These are phyloP conservation scores for Aureobasidium musti DNA, from an alignment of 2,329 filamentous ascomycete species.

Conservation along the genomic window DNA sequence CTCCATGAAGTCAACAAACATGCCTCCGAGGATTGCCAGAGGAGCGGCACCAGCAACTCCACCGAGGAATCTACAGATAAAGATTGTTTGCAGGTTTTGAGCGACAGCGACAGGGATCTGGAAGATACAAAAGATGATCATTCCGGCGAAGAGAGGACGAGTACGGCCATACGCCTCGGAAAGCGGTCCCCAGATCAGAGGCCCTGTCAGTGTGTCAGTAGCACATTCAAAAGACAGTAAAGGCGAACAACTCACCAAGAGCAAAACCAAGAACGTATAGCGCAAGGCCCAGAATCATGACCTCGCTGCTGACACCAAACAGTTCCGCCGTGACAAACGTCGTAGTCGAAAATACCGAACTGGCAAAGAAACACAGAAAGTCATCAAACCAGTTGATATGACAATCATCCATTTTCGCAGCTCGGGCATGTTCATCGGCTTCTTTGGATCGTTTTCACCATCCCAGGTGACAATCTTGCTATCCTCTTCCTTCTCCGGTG, in stretches of 20 bases:
- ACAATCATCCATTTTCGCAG: conserved; percentile 36
- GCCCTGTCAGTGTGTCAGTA: not conserved
- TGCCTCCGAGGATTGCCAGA: conserved; percentile 52
- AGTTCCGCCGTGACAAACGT: conserved; percentile 45
- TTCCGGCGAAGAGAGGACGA: conserved; percentile 53
- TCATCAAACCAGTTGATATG: conserved; percentile 35
- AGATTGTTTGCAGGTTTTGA: conserved; percentile 55
- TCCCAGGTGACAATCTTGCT: conserved; percentile 35
- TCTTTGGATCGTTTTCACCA: conserved; percentile 33
- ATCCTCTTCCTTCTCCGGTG: conserved; percentile 20
- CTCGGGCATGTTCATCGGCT: conserved; percentile 34
- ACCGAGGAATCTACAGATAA: conserved; percentile 56
- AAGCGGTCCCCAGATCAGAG: conserved; percentile 54
- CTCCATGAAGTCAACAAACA: conserved; percentile 54
- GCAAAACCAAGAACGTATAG: conserved; percentile 48
- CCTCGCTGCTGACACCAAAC: conserved; percentile 48
- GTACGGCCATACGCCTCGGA: conserved; percentile 59
- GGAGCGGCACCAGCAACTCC: conserved; percentile 55
- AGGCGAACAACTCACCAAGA: not conserved
- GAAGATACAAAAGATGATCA: conserved; percentile 54
- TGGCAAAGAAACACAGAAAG: conserved; percentile 34
- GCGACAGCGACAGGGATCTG: conserved; percentile 57
- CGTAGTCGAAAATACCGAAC: conserved; percentile 49
- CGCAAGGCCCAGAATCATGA: conserved; percentile 54
- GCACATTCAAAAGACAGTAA: not conserved